These are phyloP conservation scores for Centaurea solstitialis DNA, from an alignment of 129 eudicot species.

Conservation along the genomic window DNA sequence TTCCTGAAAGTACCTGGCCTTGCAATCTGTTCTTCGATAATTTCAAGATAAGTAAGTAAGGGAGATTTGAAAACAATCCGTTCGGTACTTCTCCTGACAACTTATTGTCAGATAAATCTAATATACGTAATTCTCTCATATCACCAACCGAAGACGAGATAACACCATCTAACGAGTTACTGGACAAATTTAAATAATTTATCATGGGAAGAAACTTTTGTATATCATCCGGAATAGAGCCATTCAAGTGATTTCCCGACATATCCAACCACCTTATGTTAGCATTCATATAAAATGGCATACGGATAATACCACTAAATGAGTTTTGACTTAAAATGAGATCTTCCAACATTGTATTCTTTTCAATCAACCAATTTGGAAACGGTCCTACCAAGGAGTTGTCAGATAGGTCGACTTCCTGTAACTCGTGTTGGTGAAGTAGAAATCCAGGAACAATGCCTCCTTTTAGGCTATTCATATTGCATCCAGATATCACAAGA, in stretches of 20 bases:
- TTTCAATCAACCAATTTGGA: not conserved
- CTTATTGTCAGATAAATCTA: conserved; percentile 31
- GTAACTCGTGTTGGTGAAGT: no score
- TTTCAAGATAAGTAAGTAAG: no score
- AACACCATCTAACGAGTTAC: not conserved
- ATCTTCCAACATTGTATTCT: conserved; percentile 3
- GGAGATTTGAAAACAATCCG: no score
- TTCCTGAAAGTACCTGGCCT: not conserved
- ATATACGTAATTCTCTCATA: not conserved
- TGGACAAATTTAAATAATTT: not conserved
- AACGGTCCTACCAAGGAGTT: no score
- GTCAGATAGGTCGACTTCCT: no score
- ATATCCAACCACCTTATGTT: not conserved
- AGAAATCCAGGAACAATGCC: no score
- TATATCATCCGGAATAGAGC: not conserved
- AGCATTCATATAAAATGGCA: no score
- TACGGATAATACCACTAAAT: no score
- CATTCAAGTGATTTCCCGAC: not conserved
- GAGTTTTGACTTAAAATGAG: not conserved
- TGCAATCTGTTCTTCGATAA: no score
- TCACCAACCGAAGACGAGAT: conserved; percentile 8
- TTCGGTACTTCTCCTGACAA: no score
- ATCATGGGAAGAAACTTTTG: not conserved
- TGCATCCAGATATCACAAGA: no score
- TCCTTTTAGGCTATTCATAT: no score